Conservation (phyloP, 306 rosid genomes). For the Urtica urens region DNA sequence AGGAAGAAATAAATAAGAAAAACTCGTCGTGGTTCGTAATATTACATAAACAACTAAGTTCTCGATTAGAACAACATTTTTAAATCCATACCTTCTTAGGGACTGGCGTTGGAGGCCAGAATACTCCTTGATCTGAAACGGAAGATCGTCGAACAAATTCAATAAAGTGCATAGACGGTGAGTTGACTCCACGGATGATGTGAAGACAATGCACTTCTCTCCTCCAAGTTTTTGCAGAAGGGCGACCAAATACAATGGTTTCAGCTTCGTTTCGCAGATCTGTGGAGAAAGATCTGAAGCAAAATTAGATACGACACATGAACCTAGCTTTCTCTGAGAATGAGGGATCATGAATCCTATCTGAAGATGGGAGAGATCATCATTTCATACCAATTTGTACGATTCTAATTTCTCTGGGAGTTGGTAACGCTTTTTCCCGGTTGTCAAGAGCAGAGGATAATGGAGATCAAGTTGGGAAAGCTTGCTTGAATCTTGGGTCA, state of each 20-base stretch:
- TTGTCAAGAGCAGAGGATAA: slow-evolving; percentile 65
- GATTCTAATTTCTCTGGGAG: slow-evolving; percentile 75
- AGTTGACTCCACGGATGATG: slow-evolving; percentile 83
- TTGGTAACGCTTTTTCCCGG: slow-evolving; percentile 70
- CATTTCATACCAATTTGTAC: slow-evolving; percentile 48
- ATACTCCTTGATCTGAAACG: slow-evolving; percentile 69
- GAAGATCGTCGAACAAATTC: slow-evolving; percentile 47
- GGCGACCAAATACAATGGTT: slow-evolving; percentile 72
- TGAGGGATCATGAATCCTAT: not conserved
- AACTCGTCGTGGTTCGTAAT: not conserved
- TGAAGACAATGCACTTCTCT: slow-evolving; percentile 80
- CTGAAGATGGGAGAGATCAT: not conserved
- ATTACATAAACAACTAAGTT: not conserved
- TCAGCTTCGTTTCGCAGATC: slow-evolving; percentile 68
- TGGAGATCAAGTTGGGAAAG: slow-evolving; percentile 71
- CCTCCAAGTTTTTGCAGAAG: slow-evolving; percentile 63
- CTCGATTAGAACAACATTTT: not conserved
- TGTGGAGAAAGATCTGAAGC: slow-evolving; percentile 14
- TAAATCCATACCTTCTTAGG: slow-evolving; percentile 78
- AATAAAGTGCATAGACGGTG: slow-evolving; percentile 71
- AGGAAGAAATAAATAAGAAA: no score
- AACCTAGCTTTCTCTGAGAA: slow-evolving; percentile 1
- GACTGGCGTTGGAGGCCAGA: slow-evolving; percentile 78
- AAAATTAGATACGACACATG: not conserved
- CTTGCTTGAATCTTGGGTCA: slow-evolving; percentile 81